Evolutionary conservation across 2,329 filamentous ascomycete species (phyloP), one percentile per base, ranked within the genome.

Genomic region (Esteya vermicola): DNA sequence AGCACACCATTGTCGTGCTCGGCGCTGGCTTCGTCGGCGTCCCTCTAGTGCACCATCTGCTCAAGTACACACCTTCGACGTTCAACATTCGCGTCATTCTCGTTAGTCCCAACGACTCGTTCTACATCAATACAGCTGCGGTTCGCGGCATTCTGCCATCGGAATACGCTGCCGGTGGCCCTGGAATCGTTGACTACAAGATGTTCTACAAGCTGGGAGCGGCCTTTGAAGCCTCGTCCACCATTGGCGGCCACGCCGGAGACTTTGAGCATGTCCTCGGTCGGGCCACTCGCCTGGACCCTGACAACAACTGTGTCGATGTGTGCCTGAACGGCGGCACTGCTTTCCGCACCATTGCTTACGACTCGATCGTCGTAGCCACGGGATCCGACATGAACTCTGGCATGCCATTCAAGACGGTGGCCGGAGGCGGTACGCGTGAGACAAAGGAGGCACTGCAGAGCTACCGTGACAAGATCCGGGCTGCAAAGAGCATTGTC

Each of bases 341-440:
- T n/a, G n/a, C n/a, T n/a, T n/a, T n/a, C n/a, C 54, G 57, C 6
- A 53, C 54, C 10, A 50, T 73, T 40, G 43, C 44, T 18, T 78
- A 76, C 49, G 62, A 73, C 46, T 63, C 62, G 19, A 57, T 76
- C 12, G 50, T 78, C 44, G 54, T 78, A 33, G 70, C 71, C 9
- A 77, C 72, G 3, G 73, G 73, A 8, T 55, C 65, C 4, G 56
- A 57, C 22, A 58, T 61, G 25, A 55, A 50, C 19, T 61, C 58
- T 5, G 54, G 51, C 43, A 57, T 67, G 54, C 69, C 71, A 1
- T 75, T 65, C 54, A 75, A 74, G 52, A 54, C 52, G 18, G 46
- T 65, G 9, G 18, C 38, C 21, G 57, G 59, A 2, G 40, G 43
- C 28, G 60, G 60, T 2, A 62, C 62, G 0, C 57, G 63, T 40